Percentiles rank a stretch among this genome's conserved stretches.
Evolutionary conservation across 1,139 yeast genomes (phyloP).

Genomic region (Schwanniomyces etchellsii): DNA sequence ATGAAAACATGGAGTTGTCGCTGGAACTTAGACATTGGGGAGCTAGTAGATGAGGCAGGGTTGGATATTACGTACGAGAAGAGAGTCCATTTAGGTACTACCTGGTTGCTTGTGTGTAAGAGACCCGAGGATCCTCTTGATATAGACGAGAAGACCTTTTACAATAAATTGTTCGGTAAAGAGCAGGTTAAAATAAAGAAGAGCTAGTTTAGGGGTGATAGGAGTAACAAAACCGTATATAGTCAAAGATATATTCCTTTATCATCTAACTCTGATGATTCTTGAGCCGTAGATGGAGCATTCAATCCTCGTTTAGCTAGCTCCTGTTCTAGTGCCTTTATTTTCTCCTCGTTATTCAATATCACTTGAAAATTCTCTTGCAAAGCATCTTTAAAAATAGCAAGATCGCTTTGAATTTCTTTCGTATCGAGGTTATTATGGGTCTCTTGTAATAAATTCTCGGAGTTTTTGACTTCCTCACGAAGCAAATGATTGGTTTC

Average conservation of each 20-base stretch:
- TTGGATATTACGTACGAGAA: constrained; percentile 75
- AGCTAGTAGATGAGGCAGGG: constrained; percentile 76
- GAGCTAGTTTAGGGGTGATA: constrained; percentile 7
- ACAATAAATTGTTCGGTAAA: constrained; percentile 38
- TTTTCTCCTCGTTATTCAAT: constrained; percentile 20
- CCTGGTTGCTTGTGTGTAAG: constrained; percentile 79
- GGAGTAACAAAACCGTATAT: constrained; percentile 7
- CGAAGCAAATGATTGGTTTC: background rate
- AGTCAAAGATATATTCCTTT: constrained; percentile 11
- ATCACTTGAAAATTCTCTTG: constrained; percentile 30
- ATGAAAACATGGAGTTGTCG: constrained; percentile 94
- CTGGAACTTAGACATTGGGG: constrained; percentile 93
- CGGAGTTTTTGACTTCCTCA: no score
- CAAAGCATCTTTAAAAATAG: constrained; percentile 19
- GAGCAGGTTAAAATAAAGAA: constrained; percentile 24
- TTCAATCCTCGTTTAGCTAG: constrained; percentile 21
- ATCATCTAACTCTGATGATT: constrained; percentile 3
- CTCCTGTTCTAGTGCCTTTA: constrained; percentile 19
- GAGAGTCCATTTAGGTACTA: constrained; percentile 88
- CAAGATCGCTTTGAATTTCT: no score
- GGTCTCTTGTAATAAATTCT: no score
- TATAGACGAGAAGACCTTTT: constrained; percentile 38
- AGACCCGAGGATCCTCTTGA: constrained; percentile 57
- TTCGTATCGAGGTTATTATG: no score
- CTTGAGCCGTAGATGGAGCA: background rate